Conservation (phyloP, 1,284 basidiomycete genomes). For the Agaricales sp. region DNA sequence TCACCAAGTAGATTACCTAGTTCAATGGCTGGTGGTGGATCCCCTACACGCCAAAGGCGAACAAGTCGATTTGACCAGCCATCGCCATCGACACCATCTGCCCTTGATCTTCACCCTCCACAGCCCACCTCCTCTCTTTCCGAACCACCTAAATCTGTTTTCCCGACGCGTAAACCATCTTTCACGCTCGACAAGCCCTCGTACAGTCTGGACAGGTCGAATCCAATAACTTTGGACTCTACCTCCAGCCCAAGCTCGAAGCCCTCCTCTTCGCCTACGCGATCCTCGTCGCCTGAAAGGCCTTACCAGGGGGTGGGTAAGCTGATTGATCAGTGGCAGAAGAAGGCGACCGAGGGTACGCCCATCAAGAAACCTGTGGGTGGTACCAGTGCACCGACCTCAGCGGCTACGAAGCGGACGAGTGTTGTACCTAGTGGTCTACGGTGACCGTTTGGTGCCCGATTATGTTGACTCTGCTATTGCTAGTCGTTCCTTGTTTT, state of each 20-base stretch:
- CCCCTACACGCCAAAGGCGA: not conserved
- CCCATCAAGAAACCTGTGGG: constrained; percentile 22
- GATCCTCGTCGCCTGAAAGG: constrained; percentile 57
- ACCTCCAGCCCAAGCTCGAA: constrained; percentile 20
- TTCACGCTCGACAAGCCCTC: constrained; percentile 7
- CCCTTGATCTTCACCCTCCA: not conserved
- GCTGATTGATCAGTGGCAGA: constrained; percentile 78
- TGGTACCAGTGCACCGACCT: too few relatives aligned
- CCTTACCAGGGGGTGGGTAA: constrained; percentile 73
- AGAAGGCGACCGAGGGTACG: constrained; percentile 51
- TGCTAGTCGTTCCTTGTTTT: too few relatives aligned
- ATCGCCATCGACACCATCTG: too few relatives aligned
- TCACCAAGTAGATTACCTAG: not conserved
- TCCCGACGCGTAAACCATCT: constrained; percentile 8
- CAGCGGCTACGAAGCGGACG: not conserved
- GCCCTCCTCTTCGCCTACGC: constrained; percentile 16
- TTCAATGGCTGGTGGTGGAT: too few relatives aligned
- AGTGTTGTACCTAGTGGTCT: not conserved
- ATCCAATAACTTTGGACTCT: constrained; percentile 19
- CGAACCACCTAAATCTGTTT: constrained; percentile 6
- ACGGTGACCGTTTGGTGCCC: too few relatives aligned
- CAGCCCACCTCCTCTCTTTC: not conserved
- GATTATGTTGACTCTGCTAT: too few relatives aligned
- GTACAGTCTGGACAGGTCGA: too few relatives aligned
- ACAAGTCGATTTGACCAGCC: not conserved